These are phyloP conservation scores for Articulospora tetracladia DNA, from an alignment of 495 filamentous ascomycete genomes.

Conservation along the genomic window DNA sequence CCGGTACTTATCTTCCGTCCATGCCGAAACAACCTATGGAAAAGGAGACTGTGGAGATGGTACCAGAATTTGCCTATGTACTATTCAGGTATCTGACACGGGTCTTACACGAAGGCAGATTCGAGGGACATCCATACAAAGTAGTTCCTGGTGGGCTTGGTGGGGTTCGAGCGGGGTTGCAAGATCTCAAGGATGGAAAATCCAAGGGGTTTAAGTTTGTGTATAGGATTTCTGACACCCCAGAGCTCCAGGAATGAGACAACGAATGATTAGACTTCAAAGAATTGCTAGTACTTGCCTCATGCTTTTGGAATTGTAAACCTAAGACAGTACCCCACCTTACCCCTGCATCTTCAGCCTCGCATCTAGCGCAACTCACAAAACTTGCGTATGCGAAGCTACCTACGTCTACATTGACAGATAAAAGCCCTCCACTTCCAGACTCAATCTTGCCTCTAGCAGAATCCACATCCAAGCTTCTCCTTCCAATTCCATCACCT, in stretches of 20 bases:
- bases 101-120: slow-evolving; percentile 54
- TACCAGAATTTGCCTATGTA: slow-evolving; percentile 54
- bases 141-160: slow-evolving; percentile 54
- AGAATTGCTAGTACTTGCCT: too few relatives aligned
- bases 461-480: neutral
- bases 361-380: neutral
- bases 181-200: slow-evolving; percentile 55
- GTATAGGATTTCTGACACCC: slow-evolving; percentile 55
- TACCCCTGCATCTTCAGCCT: neutral
- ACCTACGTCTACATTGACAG: neutral
- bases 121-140: slow-evolving; percentile 54
- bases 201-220: slow-evolving; percentile 66
- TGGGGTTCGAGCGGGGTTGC: slow-evolving; percentile 51
- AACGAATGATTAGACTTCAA: too few relatives aligned
- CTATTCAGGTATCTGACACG: slow-evolving; percentile 51
- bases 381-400: neutral
- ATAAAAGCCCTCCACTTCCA: neutral
- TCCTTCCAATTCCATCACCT: neutral
- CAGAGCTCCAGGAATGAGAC: neutral
- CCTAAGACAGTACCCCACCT: too few relatives aligned
- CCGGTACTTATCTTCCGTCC: slow-evolving; percentile 30
- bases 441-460: neutral
- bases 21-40: slow-evolving; percentile 11
- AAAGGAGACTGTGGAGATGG: slow-evolving; percentile 14
- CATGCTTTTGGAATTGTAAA: too few relatives aligned